Base-by-base conservation (phyloP, 2,329 filamentous ascomycete species). In the Zarea fungicola region DNA sequence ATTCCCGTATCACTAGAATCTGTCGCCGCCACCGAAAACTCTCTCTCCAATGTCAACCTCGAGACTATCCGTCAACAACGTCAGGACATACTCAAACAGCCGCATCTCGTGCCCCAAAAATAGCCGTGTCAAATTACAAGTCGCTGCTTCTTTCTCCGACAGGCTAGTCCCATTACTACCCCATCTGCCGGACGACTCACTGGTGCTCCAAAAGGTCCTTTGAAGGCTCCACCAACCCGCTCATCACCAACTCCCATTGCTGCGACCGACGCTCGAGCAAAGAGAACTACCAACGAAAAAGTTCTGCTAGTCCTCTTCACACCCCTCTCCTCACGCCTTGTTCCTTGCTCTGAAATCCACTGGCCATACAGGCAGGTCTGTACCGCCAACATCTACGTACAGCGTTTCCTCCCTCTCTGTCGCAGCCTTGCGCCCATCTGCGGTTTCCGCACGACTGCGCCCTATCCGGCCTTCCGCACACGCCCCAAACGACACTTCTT, bases 101-200 rank as follows among this genome's bases (percentile, higher is more conserved):
- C n/a, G n/a, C 42, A 44, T 44, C 42, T 44, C 34, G 16, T 11
- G 5, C 18, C 22, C 43, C 43, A 46, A 31, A 46, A 46, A 37
- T 39, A 46, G 34, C 43, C 1, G 3, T 13, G 13, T 5, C 3
- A 29, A 46, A 39, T 46, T 29, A 19, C 6, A 23, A 9, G 18
- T 19, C 18, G 14, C 7, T 7, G 18, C 16, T 22, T 46, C 32
- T 29, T 36, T 16, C 37, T 31, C 2, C 31, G 10, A 39, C 42
- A 35, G 31, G 43, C 25, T 39, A 31, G 35, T 34, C 23, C 9
- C 31, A 23, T 23, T 46, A 34, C 25, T 29, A 35, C 29, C 42
- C 16, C 32, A 45, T 45, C 34, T 46, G 43, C 43, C 43, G 43
- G 43, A 9, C 43, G 43, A 47, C 44, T 47, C 44, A 32, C 9